Evolutionary conservation across 2,329 filamentous ascomycete species (phyloP), one percentile per base, ranked within the genome.

Genomic region (Alternaria sp.): DNA sequence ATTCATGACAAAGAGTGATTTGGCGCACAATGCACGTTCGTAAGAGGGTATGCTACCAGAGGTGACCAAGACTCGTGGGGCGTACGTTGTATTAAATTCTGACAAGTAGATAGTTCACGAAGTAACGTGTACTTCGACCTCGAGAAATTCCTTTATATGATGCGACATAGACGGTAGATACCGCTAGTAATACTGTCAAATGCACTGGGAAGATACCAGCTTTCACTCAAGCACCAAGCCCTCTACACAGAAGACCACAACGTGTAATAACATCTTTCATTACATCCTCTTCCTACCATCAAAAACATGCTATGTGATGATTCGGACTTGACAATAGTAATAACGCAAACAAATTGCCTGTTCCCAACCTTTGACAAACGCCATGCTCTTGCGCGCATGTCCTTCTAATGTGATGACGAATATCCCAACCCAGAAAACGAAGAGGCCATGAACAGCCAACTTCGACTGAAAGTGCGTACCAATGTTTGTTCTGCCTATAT

Each of bases 361-460:
- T 10, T 32, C 30, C 19, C 23, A 1, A 3, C 49, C 19, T 17
- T 12, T 11, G 28, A 47, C 19, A 43, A 65, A 65, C 59, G 59
- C 62, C 62, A 47, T 62, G 59, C 62, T 65, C 59, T 56, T 62
- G 54, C 55, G 30, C 47, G 61, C 26, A 64, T 40, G 25, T 45
- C 28, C 59, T 28, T 61, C 54, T 60, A 62, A 61, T 47, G 36
- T 51, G 2, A 36, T 23, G 49, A 51, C 4, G 17, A 52, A 55
- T 23, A 30, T 23, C 25, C 51, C 57, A 11, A 28, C 49, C 54
- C 62, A 36, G 26, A 55, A 56, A 26, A 40, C n/a, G 57, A 44
- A 40, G 28, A 40, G 50, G 54, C 17, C 28, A 45, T 51, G 59
- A 13, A n/a, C 36, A 46, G 32, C 26, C 59, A 19, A 11, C 46